These are phyloP conservation scores for Trichosporon sp. DNA, from an alignment of 1,284 basidiomycete genomes.

Conservation along the genomic window DNA sequence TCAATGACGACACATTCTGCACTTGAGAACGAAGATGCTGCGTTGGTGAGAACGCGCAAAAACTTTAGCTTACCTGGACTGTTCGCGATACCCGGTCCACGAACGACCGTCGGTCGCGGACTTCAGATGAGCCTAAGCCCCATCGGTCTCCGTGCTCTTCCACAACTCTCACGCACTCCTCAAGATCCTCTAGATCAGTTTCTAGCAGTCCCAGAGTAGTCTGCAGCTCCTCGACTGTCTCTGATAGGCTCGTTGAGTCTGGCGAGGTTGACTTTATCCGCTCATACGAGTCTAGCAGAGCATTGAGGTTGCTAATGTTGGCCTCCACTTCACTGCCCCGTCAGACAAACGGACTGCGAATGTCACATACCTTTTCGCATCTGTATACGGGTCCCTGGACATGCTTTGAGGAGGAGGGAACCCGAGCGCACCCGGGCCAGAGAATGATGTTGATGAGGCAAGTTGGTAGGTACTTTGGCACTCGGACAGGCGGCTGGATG, in stretches of 20 bases:
- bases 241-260: slow-evolving; percentile 7
- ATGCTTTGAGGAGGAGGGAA: slow-evolving; percentile 16
- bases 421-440: no score
- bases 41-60: not conserved
- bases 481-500: not conserved
- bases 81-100: slow-evolving; percentile 65
- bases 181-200: slow-evolving; percentile 77
- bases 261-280: slow-evolving; percentile 15
- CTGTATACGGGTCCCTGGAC: slow-evolving; percentile 43
- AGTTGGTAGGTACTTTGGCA: not conserved
- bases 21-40: slow-evolving; percentile 4
- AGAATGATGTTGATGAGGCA: not conserved
- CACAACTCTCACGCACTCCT: slow-evolving; percentile 82
- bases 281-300: slow-evolving; percentile 27
- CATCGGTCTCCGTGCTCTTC: slow-evolving; percentile 74
- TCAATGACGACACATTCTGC: not conserved
- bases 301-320: slow-evolving; percentile 27
- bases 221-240: slow-evolving; percentile 56
- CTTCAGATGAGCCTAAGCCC: slow-evolving; percentile 68
- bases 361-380: slow-evolving; percentile 36
- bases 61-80: slow-evolving; percentile 60
- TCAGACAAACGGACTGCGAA: not conserved
- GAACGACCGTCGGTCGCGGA: slow-evolving; percentile 64
- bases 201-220: slow-evolving; percentile 68
- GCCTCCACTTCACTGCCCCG: slow-evolving; percentile 36